phyloP scores from a whole-genome alignment of 78 protist genomes.

The Protostelium mycophagum region DNA sequence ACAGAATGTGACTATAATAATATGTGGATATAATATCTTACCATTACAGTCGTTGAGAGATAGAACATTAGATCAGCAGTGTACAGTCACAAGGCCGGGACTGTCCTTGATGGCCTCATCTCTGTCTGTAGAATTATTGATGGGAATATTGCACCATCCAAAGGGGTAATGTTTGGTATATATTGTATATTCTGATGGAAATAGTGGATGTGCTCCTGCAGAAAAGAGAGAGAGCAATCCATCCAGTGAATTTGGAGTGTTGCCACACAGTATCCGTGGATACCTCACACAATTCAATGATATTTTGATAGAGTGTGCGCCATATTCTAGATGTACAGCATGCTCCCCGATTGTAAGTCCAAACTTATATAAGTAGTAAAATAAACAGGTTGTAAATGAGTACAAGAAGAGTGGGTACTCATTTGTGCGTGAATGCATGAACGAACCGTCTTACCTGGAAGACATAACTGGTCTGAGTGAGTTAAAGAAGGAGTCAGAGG shows the following conservation, averaged over 20 bases:
- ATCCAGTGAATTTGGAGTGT: slow-evolving; percentile 24
- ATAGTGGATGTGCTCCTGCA: slow-evolving; percentile 30
- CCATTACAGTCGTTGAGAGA: slow-evolving; percentile 56
- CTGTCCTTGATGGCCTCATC: slow-evolving; percentile 81
- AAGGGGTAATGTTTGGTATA: not conserved
- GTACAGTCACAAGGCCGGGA: slow-evolving; percentile 98
- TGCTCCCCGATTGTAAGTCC: slow-evolving; percentile 69
- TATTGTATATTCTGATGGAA: not conserved
- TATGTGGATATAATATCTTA: not conserved
- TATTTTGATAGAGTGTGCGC: slow-evolving; percentile 32
- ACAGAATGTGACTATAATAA: slow-evolving; percentile 39
- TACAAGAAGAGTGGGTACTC: not conserved
- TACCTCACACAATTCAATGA: slow-evolving; percentile 52
- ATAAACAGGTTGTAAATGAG: not conserved
- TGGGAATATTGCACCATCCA: slow-evolving; percentile 84
- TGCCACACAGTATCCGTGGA: slow-evolving; percentile 90
- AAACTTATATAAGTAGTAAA: not conserved
- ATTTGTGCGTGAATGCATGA: not conserved
- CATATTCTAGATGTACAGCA: slow-evolving; percentile 85
- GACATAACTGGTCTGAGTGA: not conserved
- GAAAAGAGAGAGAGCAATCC: slow-evolving; percentile 16
- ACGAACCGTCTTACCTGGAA: not conserved
- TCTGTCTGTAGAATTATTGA: slow-evolving; percentile 86
- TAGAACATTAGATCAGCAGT: slow-evolving; percentile 97
- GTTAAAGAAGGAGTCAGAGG: not conserved